A percentile compares a stretch with the other conserved stretches of the same genome.
Conservation (phyloP, 352 stramenopile genomes). For the Phytopythium montanum region DNA sequence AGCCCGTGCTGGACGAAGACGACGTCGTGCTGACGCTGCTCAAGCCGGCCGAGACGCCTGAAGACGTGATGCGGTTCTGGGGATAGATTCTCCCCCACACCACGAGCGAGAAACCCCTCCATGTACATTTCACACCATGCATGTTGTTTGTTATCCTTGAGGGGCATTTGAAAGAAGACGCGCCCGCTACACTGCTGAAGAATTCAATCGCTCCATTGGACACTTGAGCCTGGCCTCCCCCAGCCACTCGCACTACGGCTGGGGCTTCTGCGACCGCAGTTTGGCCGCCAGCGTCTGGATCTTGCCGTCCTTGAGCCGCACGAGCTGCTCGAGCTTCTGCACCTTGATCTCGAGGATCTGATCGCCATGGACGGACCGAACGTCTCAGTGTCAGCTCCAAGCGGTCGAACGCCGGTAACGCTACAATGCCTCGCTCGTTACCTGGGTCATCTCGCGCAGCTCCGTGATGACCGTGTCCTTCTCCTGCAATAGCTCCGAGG, state of each 20-base stretch:
- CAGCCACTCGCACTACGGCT: conserved; percentile 12
- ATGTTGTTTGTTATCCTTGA: not conserved
- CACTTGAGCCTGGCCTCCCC: not conserved
- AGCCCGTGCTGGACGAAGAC: conserved; percentile 6
- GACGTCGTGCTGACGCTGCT: conserved; percentile 63
- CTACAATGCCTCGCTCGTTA: conserved; percentile 5
- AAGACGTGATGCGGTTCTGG: conserved; percentile 81
- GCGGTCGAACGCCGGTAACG: not conserved
- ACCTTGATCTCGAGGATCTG: conserved; percentile 95
- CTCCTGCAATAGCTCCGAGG: conserved; percentile 33
- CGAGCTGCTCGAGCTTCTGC: conserved; percentile 93
- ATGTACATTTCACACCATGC: not conserved
- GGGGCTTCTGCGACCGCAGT: conserved; percentile 67
- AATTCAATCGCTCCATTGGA: not conserved
- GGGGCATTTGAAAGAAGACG: not conserved
- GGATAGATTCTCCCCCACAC: conserved; percentile 37
- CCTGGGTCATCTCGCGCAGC: conserved; percentile 85
- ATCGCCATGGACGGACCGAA: not conserved
- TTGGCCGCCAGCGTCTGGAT: conserved; percentile 90
- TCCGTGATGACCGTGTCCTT: conserved; percentile 84
- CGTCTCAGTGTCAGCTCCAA: not conserved
- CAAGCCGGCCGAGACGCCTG: conserved; percentile 67
- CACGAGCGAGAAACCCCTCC: not conserved
- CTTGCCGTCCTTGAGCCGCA: conserved; percentile 93
- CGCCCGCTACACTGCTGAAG: no score